phyloP scores from a whole-genome alignment of 2,329 filamentous ascomycete genomes.

The Plectosphaerella plurivora region DNA sequence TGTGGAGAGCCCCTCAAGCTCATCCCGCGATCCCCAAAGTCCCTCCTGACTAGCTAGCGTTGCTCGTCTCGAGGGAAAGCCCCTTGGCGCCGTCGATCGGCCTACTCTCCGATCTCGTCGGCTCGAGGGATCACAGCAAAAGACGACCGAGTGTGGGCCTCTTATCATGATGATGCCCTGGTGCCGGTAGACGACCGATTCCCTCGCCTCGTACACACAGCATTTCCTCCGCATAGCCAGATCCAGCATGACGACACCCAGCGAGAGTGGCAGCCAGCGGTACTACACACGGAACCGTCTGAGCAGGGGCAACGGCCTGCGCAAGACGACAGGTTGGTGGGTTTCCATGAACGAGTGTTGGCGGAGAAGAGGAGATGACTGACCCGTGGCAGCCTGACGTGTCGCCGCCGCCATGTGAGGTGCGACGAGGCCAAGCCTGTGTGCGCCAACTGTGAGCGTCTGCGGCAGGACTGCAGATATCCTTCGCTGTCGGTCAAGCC shows the following conservation, averaged over 20 bases:
- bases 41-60: too few species aligned
- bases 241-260: not conserved
- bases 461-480: not conserved
- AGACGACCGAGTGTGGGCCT: too few species aligned
- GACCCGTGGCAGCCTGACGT: constrained; percentile 3
- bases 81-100: too few species aligned
- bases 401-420: constrained; percentile 14
- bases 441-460: constrained; percentile 11
- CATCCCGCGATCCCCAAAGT: too few species aligned
- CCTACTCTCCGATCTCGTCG: too few species aligned
- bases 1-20: not conserved
- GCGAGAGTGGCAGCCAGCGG: not conserved
- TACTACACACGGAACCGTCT: constrained; percentile 8
- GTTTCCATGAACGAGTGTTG: not conserved
- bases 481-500: not conserved
- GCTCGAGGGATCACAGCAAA: too few species aligned
- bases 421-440: constrained; percentile 18
- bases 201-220: too few species aligned
- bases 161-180: too few species aligned
- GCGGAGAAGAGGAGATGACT: not conserved
- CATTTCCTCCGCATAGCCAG: too few species aligned
- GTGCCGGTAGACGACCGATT: too few species aligned
- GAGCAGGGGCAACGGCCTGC: constrained; percentile 7
- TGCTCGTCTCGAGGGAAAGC: not conserved
- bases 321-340: constrained; percentile 11